Evolutionary conservation across 2,329 filamentous ascomycete genomes (phyloP).

Genomic region (Aspergillus fijiensis): DNA sequence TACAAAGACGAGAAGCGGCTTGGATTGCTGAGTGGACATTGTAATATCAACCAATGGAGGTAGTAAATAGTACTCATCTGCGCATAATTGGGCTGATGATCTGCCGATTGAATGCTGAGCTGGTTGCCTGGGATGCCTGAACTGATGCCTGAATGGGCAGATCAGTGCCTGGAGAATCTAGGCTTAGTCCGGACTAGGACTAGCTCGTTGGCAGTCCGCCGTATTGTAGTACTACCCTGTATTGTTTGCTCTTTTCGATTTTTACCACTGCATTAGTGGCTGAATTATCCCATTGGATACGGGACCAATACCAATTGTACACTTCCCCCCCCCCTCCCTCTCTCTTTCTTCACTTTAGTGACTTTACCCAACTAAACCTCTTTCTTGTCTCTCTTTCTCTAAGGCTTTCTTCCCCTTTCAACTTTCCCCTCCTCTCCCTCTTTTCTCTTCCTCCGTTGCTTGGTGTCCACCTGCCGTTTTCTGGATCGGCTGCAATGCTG

Average conservation of each 20-base stretch:
- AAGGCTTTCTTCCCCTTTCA: neutral
- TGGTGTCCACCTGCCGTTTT: conserved; percentile 9
- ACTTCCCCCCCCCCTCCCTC: neutral
- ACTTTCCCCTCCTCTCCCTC: neutral
- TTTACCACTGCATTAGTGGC: neutral
- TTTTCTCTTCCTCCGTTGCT: conserved; percentile 12
- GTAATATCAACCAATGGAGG: too few species aligned
- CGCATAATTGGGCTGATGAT: too few species aligned
- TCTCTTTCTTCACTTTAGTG: neutral
- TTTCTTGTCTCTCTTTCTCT: neutral
- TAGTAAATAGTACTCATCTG: too few species aligned
- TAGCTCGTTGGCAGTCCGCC: neutral
- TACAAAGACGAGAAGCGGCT: too few species aligned
- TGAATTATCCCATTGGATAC: neutral
- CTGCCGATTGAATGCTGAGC: too few species aligned
- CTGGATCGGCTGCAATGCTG: conserved; percentile 27
- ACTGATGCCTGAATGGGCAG: neutral
- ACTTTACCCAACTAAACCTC: neutral
- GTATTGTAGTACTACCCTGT: neutral
- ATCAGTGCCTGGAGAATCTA: neutral
- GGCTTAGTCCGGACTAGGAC: neutral
- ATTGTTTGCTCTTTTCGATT: neutral
- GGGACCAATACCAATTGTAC: neutral
- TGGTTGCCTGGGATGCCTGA: too few species aligned
- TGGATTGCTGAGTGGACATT: too few species aligned